Evolutionary conservation across 139 green algal genomes (phyloP).

Genomic region (Picochlorum sp.): DNA sequence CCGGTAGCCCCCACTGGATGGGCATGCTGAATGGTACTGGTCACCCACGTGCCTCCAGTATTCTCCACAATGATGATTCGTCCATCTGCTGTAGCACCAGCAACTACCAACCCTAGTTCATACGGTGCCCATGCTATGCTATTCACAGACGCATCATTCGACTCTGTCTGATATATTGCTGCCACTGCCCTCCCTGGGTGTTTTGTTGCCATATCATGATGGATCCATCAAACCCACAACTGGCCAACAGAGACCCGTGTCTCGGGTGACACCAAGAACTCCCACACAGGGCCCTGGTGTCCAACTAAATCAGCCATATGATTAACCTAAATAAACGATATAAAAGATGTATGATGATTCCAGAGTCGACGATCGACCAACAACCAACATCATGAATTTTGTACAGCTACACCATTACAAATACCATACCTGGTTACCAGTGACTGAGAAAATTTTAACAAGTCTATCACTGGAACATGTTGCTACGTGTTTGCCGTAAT

Average conservation of each 20-base stretch:
- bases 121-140: slow-evolving; percentile 84
- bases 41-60: slow-evolving; percentile 45
- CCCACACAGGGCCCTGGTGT: slow-evolving; percentile 88
- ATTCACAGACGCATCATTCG: slow-evolving; percentile 84
- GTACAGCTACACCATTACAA: no score
- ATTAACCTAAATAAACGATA: slow-evolving; percentile 16
- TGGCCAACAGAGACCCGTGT: slow-evolving; percentile 86
- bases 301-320: slow-evolving; percentile 70
- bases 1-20: slow-evolving; percentile 79
- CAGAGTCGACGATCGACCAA: background rate
- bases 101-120: slow-evolving; percentile 83
- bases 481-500: slow-evolving; percentile 89
- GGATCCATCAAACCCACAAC: slow-evolving; percentile 81
- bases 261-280: slow-evolving; percentile 91
- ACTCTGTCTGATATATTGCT: slow-evolving; percentile 41
- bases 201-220: slow-evolving; percentile 92
- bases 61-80: slow-evolving; percentile 65
- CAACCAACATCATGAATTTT: no score
- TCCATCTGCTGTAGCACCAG: slow-evolving; percentile 84
- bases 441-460: slow-evolving; percentile 62
- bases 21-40: slow-evolving; percentile 39
- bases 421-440: slow-evolving; percentile 25
- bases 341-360: background rate
- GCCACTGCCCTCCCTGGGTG: slow-evolving; percentile 49
- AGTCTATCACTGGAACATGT: slow-evolving; percentile 85